A percentile compares a stretch with the other conserved stretches of the same genome.
Conservation (phyloP, 1,139 yeast species). For the Candida glucosophila region DNA sequence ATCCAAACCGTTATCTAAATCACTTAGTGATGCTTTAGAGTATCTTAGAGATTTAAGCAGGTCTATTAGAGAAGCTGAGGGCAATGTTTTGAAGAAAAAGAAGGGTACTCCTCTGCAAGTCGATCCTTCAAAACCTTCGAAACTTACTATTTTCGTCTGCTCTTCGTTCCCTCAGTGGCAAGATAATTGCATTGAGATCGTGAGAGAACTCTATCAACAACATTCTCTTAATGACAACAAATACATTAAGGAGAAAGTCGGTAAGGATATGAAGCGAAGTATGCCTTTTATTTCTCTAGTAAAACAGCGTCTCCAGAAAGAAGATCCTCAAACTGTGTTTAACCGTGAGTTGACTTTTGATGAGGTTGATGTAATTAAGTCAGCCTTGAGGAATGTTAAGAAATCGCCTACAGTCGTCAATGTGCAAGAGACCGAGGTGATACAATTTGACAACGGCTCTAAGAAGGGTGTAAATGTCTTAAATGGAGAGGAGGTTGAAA, state of each 20-base stretch:
- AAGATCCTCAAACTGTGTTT: conserved; percentile 70
- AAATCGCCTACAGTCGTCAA: conserved; percentile 59
- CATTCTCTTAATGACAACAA: conserved; percentile 55
- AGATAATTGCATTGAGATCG: conserved; percentile 74
- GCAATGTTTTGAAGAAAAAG: conserved; percentile 80
- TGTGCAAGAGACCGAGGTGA: conserved; percentile 44
- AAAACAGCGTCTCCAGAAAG: conserved; percentile 67
- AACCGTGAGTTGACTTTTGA: conserved; percentile 78
- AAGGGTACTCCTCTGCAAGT: conserved; percentile 71
- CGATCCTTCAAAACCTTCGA: conserved; percentile 66
- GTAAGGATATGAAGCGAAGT: conserved; percentile 85
- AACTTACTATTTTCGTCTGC: conserved; percentile 64
- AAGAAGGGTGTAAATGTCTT: conserved; percentile 53
- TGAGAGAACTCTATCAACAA: conserved; percentile 65
- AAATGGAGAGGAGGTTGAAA: conserved; percentile 64
- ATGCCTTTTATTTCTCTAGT: conserved; percentile 92
- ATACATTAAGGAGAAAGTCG: conserved; percentile 52
- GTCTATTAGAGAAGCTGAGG: conserved; percentile 88
- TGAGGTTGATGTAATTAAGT: conserved; percentile 62
- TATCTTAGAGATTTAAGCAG: conserved; percentile 76
- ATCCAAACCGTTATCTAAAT: conserved; percentile 52
- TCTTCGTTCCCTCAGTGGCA: conserved; percentile 96
- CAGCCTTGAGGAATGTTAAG: conserved; percentile 47
- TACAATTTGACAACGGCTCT: conserved; percentile 55
- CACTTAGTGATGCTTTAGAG: conserved; percentile 57